Evolutionary conservation across 2,329 filamentous ascomycete genomes (phyloP).

Genomic region (Thielaviopsis ethacetica): DNA sequence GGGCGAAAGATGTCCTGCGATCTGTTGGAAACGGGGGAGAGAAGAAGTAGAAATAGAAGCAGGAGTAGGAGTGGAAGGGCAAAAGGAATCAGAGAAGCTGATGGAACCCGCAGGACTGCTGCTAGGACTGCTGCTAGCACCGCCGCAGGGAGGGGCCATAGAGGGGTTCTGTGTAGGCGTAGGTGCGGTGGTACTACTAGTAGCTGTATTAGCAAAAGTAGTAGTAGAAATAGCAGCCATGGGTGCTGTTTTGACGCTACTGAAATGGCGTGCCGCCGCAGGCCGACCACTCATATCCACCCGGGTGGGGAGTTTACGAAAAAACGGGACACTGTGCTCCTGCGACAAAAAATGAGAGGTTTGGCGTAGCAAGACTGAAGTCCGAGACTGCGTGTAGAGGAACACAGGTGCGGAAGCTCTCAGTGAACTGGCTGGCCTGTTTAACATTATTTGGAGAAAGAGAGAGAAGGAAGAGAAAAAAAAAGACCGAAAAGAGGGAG

Average conservation of each 20-base stretch:
- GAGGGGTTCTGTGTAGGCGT: not conserved
- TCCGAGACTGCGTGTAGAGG: not conserved
- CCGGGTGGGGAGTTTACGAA: constrained; percentile 5
- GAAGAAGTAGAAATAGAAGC: constrained; percentile 3
- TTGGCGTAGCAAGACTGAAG: too few relatives aligned
- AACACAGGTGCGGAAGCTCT: not conserved
- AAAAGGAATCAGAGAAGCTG: not conserved
- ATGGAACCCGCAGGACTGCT: not conserved
- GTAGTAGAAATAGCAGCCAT: not conserved
- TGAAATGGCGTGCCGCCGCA: constrained; percentile 7
- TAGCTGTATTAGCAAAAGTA: not conserved
- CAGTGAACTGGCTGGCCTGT: not conserved
- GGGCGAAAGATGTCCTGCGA: constrained; percentile 10
- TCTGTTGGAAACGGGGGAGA: constrained; percentile 11
- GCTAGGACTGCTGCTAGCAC: too few relatives aligned
- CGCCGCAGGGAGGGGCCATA: not conserved
- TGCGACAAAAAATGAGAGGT: not conserved
- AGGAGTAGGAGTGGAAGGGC: not conserved
- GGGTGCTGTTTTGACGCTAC: not conserved
- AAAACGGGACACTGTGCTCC: constrained; percentile 10
- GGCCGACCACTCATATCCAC: not conserved
- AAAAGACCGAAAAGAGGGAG: not conserved
- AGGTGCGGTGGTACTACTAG: too few relatives aligned
- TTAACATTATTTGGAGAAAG: not conserved
- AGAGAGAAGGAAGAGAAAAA: not conserved